Conservation (phyloP, 2,329 filamentous ascomycete species). For the Pseudogymnoascus sp. region DNA sequence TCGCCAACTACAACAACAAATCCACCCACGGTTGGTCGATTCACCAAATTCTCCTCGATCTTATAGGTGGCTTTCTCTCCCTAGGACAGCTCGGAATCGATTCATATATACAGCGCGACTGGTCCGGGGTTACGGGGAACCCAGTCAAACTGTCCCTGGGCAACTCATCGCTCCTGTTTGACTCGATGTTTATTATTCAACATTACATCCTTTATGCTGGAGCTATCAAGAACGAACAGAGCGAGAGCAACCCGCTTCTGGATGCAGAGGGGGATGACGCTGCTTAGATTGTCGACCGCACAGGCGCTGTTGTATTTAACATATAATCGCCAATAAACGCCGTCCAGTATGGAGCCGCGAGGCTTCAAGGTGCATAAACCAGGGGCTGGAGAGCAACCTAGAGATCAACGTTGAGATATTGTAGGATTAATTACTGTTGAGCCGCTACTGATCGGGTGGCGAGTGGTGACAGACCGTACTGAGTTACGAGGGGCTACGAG, state of each 20-base stretch:
- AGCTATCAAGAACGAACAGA: constrained; percentile 20
- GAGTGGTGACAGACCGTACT: not conserved
- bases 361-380: not conserved
- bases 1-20: constrained; percentile 73
- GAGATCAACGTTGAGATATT: not conserved
- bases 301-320: not conserved
- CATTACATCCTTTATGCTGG: constrained; percentile 72
- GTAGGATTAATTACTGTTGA: not conserved
- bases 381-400: not conserved
- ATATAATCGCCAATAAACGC: not conserved
- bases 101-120: constrained; percentile 74
- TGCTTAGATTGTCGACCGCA: not conserved
- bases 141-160: constrained; percentile 82
- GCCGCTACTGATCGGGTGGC: not conserved
- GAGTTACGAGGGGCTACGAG: not conserved
- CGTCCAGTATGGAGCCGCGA: not conserved
- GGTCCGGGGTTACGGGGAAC: constrained; percentile 86
- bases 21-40: constrained; percentile 89
- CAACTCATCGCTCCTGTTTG: constrained; percentile 79
- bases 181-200: constrained; percentile 77
- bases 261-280: not conserved
- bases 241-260: not conserved
- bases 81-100: constrained; percentile 77
- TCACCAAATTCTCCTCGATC: constrained; percentile 71
- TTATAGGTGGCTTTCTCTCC: constrained; percentile 72